Evolutionary conservation across 352 stramenopile genomes (phyloP), one percentile per base, ranked within the genome.

Genomic region (Phytophthora sp.): DNA sequence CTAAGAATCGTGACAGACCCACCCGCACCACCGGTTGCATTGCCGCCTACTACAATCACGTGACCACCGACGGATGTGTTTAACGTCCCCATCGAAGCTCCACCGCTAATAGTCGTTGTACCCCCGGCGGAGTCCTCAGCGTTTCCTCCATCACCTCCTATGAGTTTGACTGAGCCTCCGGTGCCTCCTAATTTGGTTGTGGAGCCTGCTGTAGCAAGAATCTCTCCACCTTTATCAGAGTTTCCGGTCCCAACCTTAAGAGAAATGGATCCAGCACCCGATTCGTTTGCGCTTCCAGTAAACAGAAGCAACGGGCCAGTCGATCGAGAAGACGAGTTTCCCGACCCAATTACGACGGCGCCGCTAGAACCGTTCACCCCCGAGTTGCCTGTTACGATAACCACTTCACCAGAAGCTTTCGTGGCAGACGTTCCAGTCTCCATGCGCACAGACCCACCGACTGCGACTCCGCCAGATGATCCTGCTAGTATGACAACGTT

Each of bases 391-490:
- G 76, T 85, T 30, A 66, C 50, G 7, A 86, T 45, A 18, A 75
- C 35, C 21, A 92, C 21, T 27, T 70, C 69, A 24, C 89, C 89
- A 12, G 80, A 87, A 33, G 73, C 44, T 51, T 75, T 73, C 7
- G 66, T 54, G 5, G 55, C 35, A n/a, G 79, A 87, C 3, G 62
- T 61, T 18, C 80, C 84, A 53, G 79, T 74, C 1, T 72, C 55
- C 23, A 94, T 29, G 8, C 51, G 63, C 18, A 94, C 70, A 20
- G 76, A 66, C 30, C 85, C 82, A 45, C 86, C 84, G 26, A 54
- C 44, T 51, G 57, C 51, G 53, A 60, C 45, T 44, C 64, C 56
- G 11, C 69, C 68, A 29, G 84, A 84, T 13, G 67, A 79, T 18
- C 79, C 80, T 16, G 64, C 65, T 18, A 27, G 58, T 26, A 89